phyloP scores from a whole-genome alignment of 2,329 filamentous ascomycete species.

The Shiraia sp. region DNA sequence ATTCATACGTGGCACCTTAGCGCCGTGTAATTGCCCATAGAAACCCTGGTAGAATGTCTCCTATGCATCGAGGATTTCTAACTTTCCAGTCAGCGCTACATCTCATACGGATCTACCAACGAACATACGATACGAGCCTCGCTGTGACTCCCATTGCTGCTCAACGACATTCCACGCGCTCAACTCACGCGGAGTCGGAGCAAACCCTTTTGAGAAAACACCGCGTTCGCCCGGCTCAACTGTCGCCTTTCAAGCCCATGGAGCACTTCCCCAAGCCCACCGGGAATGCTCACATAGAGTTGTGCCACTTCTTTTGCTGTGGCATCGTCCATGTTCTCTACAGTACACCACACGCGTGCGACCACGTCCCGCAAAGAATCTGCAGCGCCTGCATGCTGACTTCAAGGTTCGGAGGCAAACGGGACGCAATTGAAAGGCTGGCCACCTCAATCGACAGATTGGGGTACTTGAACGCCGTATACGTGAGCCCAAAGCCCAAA shows the following conservation, averaged over 20 bases:
- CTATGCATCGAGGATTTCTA: background rate
- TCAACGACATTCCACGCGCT: constrained; percentile 75
- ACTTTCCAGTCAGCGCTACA: constrained; percentile 15
- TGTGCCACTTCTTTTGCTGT: constrained; percentile 73
- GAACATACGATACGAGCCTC: constrained; percentile 22
- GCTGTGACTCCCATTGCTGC: constrained; percentile 72
- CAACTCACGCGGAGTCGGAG: constrained; percentile 74
- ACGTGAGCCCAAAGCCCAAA: constrained; percentile 74
- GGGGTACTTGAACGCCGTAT: constrained; percentile 71
- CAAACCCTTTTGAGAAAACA: constrained; percentile 67
- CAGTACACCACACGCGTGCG: constrained; percentile 64
- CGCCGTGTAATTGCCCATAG: background rate
- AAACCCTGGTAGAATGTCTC: background rate
- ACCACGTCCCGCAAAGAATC: constrained; percentile 65
- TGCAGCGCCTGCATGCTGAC: constrained; percentile 20
- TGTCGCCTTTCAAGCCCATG: constrained; percentile 76
- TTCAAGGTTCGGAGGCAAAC: constrained; percentile 48
- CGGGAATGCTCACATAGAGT: constrained; percentile 65
- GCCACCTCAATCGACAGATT: constrained; percentile 57
- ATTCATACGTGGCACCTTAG: background rate
- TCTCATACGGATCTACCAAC: constrained; percentile 37
- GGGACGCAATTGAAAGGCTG: constrained; percentile 57
- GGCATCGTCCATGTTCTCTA: constrained; percentile 68
- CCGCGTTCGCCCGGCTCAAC: constrained; percentile 66
- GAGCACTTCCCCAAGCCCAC: constrained; percentile 64